Evolutionary conservation across 2,329 filamentous ascomycete genomes (phyloP).

Genomic region (Neopestalotiopsis sp.): DNA sequence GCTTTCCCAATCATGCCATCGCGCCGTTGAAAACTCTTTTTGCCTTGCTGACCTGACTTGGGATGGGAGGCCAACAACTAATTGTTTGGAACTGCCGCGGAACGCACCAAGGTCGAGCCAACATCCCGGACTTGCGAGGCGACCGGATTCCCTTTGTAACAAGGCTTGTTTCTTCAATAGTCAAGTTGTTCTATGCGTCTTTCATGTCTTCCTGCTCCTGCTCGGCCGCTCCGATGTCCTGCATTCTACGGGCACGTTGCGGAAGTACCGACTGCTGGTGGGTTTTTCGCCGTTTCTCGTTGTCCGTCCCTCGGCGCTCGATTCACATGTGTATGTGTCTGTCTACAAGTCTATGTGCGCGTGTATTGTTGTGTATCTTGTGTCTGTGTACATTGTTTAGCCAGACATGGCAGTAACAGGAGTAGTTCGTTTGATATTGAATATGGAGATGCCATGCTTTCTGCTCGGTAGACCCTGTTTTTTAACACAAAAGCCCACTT

Average conservation of each 20-base stretch:
- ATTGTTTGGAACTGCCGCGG: not conserved
- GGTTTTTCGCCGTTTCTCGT: not conserved
- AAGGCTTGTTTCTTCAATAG: not conserved
- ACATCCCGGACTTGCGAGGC: not conserved
- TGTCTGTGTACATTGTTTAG: not conserved
- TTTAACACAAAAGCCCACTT: conserved; percentile 13
- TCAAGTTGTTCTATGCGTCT: not conserved
- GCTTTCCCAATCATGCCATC: not conserved
- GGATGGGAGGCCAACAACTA: not conserved
- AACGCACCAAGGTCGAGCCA: not conserved
- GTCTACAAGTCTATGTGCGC: too few relatives aligned
- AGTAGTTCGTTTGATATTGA: not conserved
- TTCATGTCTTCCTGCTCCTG: not conserved
- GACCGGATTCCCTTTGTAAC: not conserved
- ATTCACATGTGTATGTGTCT: not conserved
- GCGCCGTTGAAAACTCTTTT: not conserved
- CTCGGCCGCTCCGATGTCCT: not conserved
- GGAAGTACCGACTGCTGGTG: not conserved
- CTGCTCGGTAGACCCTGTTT: not conserved
- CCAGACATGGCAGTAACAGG: not conserved
- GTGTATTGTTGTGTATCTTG: too few relatives aligned
- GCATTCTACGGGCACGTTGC: not conserved
- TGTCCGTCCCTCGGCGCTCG: not conserved
- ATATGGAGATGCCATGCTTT: conserved; percentile 4
- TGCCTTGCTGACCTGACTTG: not conserved